Evolutionary conservation across 495 filamentous ascomycete genomes (phyloP), one percentile per base, ranked within the genome.

Genomic region (Neurospora africana): DNA sequence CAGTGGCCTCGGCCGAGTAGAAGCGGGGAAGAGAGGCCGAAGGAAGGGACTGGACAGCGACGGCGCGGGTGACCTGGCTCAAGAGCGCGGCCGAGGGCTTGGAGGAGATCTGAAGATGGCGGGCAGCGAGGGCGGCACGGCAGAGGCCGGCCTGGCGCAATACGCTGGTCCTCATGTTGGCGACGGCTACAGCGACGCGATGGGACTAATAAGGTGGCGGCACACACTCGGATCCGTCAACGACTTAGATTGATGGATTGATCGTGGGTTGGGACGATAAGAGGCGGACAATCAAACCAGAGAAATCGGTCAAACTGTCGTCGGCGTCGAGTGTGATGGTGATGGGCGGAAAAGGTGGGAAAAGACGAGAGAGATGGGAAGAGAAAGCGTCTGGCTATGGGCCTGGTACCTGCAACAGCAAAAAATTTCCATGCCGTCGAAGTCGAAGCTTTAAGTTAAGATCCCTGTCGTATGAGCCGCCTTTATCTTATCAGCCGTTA

Each of bases 1-100:
- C 75, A 35, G 79, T 75, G 10, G 80, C 80, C 70, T 79, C 80
- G 69, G 74, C 75, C 35, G 83, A 83, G 75, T 84, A 85, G 73
- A 80, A 74, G 17, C 82, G 81, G 23, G 75, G 65, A 37, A 76
- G 74, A 19, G 68, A 71, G 71, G 33, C 75, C 72, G 73, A 73
- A 43, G 77, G 69, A 44, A 73, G 72, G 38, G 71, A 72, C 5
- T 72, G 72, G n/a, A 70, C 69, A 19, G 40, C 75, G 61, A 72
- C 44, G 9, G 21, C 40, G 27, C 68, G 70, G 71, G 77, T 58
- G 19, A 73, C 8, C 23, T 72, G 71, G 5, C 74, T 17, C 72
- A 78, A 41, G 67, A 71, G 58, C 69, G 72, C 70, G 15, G 72
- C 43, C 4, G 72, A 68, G 8, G 78, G 61, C 71, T 77, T 74